Evolutionary conservation across 192 early-diverging fungal genomes (phyloP).

Genomic region (Entomortierella parvispora): DNA sequence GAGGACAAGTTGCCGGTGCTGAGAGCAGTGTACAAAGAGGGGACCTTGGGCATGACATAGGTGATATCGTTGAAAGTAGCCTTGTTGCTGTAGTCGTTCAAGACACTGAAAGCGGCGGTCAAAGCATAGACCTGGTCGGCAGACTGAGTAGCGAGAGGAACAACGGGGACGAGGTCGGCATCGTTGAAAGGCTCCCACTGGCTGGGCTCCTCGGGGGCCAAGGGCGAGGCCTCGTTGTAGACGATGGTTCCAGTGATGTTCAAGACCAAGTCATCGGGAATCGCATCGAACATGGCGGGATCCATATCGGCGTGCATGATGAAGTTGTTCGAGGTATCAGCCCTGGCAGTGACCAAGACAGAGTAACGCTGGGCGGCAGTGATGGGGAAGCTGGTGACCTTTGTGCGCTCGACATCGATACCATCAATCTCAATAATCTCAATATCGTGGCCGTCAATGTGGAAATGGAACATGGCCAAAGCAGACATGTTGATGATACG

Average conservation of each 20-base stretch:
- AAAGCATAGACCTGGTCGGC: constrained; percentile 62
- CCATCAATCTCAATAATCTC: constrained; percentile 87
- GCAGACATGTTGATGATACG: constrained; percentile 87
- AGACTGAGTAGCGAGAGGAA: constrained; percentile 48
- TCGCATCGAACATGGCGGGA: constrained; percentile 77
- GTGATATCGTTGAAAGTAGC: constrained; percentile 83
- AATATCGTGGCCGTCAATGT: constrained; percentile 82
- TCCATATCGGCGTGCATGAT: constrained; percentile 81
- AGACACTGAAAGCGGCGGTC: constrained; percentile 72
- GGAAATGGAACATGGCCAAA: constrained; percentile 78
- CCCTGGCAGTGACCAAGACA: constrained; percentile 79
- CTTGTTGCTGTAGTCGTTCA: constrained; percentile 80
- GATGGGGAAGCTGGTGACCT: constrained; percentile 65
- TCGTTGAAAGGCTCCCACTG: constrained; percentile 67
- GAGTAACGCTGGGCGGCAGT: constrained; percentile 84
- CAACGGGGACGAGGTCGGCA: constrained; percentile 61
- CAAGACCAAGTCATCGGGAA: constrained; percentile 64
- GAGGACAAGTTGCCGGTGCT: constrained; percentile 61
- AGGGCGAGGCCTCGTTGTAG: constrained; percentile 53
- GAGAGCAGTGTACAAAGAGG: constrained; percentile 72
- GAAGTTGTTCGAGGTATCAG: constrained; percentile 71
- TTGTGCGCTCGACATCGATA: constrained; percentile 66
- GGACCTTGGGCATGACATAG: constrained; percentile 72
- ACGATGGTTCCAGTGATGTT: constrained; percentile 70
- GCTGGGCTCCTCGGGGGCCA: constrained; percentile 25